Conservation (phyloP, 1,139 yeast genomes). For the Tardiomyces depauwii region DNA sequence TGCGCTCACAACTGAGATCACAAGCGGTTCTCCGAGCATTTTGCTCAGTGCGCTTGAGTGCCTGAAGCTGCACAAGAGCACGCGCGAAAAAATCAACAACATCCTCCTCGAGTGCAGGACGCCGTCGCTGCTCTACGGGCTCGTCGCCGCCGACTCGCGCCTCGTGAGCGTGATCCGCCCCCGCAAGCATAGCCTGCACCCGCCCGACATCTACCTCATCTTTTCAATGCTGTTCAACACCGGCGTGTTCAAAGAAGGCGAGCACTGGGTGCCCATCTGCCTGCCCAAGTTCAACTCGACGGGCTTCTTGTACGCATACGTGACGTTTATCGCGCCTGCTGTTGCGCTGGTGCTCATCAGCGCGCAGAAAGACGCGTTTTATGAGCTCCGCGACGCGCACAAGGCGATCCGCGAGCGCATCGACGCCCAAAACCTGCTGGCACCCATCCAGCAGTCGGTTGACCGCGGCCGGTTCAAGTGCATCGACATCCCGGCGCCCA, state of each 20-base stretch:
- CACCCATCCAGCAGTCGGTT: constrained; percentile 29
- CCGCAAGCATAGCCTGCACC: constrained; percentile 51
- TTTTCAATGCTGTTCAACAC: constrained; percentile 53
- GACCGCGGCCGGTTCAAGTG: constrained; percentile 32
- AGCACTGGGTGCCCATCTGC: constrained; percentile 90
- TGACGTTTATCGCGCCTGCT: constrained; percentile 43
- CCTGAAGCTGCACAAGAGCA: constrained; percentile 35
- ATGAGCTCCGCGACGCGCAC: constrained; percentile 54
- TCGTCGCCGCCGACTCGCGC: constrained; percentile 45
- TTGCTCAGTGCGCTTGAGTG: constrained; percentile 54
- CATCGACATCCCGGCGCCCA: constrained; percentile 47
- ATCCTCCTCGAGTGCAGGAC: constrained; percentile 33
- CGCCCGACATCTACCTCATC: constrained; percentile 54
- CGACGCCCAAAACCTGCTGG: constrained; percentile 24
- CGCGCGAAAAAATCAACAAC: constrained; percentile 35
- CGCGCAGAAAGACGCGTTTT: constrained; percentile 76
- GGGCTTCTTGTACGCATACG: constrained; percentile 79
- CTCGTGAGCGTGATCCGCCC: constrained; percentile 55
- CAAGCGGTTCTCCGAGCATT: constrained; percentile 43
- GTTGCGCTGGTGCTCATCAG: constrained; percentile 62
- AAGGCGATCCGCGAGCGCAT: constrained; percentile 39
- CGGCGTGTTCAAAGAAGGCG: constrained; percentile 39
- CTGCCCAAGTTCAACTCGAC: constrained; percentile 80
- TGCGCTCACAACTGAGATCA: constrained; percentile 45
- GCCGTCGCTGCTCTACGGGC: constrained; percentile 47